A percentile compares a stretch with the other conserved stretches of the same genome.
Conservation (phyloP, 192 early-diverging fungal genomes). For the Obelidium mucronatum region DNA sequence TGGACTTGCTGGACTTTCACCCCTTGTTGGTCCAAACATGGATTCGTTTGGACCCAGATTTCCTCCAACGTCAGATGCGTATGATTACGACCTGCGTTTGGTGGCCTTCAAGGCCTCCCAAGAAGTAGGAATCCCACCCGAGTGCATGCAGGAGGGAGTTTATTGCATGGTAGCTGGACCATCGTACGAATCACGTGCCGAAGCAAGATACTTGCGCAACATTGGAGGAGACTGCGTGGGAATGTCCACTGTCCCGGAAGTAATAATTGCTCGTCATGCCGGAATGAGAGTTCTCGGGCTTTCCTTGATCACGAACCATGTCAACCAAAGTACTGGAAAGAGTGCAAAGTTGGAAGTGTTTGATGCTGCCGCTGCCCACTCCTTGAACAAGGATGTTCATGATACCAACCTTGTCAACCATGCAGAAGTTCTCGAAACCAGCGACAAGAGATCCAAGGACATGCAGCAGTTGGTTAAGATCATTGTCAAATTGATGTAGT, state of each 20-base stretch:
- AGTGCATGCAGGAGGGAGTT: constrained; percentile 79
- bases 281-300: constrained; percentile 83
- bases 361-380: constrained; percentile 34
- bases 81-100: constrained; percentile 79
- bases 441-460: constrained; percentile 57
- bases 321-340: constrained; percentile 35
- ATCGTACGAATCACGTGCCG: constrained; percentile 89
- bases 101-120: constrained; percentile 70
- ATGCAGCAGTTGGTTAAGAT: constrained; percentile 62
- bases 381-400: constrained; percentile 3
- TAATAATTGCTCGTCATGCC: constrained; percentile 84
- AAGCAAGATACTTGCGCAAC: constrained; percentile 71
- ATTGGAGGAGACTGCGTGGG: constrained; percentile 86
- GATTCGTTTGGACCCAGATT: constrained; percentile 85
- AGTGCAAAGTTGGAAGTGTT: constrained; percentile 22
- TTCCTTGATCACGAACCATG: constrained; percentile 77
- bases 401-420: constrained; percentile 65
- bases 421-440: constrained; percentile 74
- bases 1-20: constrained; percentile 58
- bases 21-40: constrained; percentile 87
- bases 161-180: constrained; percentile 89
- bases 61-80: constrained; percentile 85
- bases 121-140: constrained; percentile 48
- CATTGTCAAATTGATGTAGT: constrained; percentile 49
- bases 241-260: constrained; percentile 90